phyloP scores from a whole-genome alignment of 768 basidiomycete species.

The Tylopilus intermedius region DNA sequence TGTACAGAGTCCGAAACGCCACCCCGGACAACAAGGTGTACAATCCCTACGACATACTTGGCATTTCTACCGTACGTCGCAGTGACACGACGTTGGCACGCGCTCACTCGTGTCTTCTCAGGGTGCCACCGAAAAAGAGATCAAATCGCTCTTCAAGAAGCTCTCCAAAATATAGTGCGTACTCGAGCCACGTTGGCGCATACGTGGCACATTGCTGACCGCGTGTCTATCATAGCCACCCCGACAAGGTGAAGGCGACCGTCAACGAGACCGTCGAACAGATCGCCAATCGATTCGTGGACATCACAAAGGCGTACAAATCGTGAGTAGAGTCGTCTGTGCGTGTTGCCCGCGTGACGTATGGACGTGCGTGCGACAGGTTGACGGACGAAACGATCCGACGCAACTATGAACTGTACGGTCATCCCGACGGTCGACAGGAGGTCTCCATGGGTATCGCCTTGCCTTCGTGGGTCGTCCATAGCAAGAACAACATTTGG shows the following conservation, averaged over 20 bases:
- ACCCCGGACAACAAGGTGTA: slow-evolving; percentile 69
- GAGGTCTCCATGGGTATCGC: slow-evolving; percentile 93
- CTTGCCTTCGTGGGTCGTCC: slow-evolving; percentile 88
- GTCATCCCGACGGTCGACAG: slow-evolving; percentile 96
- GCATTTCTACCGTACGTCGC: slow-evolving; percentile 48
- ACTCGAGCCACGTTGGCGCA: neutral
- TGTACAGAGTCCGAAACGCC: slow-evolving; percentile 54
- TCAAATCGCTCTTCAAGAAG: slow-evolving; percentile 93
- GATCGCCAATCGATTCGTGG: slow-evolving; percentile 82
- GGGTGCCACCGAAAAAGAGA: slow-evolving; percentile 77
- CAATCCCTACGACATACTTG: slow-evolving; percentile 92
- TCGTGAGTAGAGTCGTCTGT: slow-evolving; percentile 42
- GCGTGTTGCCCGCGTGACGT: neutral
- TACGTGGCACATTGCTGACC: neutral
- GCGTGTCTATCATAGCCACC: slow-evolving; percentile 57
- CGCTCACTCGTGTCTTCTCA: slow-evolving; percentile 23
- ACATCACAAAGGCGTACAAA: slow-evolving; percentile 97
- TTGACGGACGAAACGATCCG: slow-evolving; percentile 91
- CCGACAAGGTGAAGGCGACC: slow-evolving; percentile 87
- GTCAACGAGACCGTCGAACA: slow-evolving; percentile 82
- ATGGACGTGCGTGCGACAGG: slow-evolving; percentile 33
- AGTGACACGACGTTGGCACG: neutral
- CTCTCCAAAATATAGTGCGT: slow-evolving; percentile 82
- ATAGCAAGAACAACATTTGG: slow-evolving; percentile 86
- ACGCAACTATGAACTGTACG: slow-evolving; percentile 82